Evolutionary conservation across 1,284 basidiomycete species (phyloP), one percentile per base, ranked within the genome.

Genomic region (Chiua sp.): DNA sequence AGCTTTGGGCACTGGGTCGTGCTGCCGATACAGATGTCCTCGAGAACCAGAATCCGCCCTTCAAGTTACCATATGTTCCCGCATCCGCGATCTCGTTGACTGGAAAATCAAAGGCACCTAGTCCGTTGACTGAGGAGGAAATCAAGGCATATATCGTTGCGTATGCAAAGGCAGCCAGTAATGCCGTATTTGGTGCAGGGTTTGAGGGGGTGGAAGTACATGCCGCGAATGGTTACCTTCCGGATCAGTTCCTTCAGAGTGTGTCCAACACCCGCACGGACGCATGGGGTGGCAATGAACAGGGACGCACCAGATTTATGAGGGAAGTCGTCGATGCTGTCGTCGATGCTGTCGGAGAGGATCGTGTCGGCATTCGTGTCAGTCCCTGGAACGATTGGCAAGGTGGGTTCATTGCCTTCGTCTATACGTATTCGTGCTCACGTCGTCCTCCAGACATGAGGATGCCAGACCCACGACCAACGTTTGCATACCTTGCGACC

Each of bases 1-100:
- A 83, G 62, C 68, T 81, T 1, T 80, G 80, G 80, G 77, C 79
- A 0, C 64, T 79, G 16, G 80, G 79, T 10, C 75, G 80, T 3
- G 65, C 71, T 1, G 77, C 78, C 13, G 53, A 69, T 0, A 59
- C 60, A 7, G 46, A 64, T 1, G 51, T 76, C 10, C 73, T 77
- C 8, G 59, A 59, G n/a, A 44, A 57, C 2, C 68, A 72, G 39
- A 67, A 75, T 37, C 63, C 60, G 2, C 59, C 65, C 2, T 62
- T n/a, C n/a, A n/a, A n/a, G n/a, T n/a, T 68, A 16, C 64, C 68
- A 1, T 80, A 73, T 56, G 73, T 75, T 12, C 72, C 76, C 3
- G 77, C 84, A 0, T 85, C 85, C 0, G 58, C 74, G 20, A 66
- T 84, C 55, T 72, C 80, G 20, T 72, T 83, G 20, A 55, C 62